Percentiles rank a stretch among this genome's conserved stretches.
phyloP scores from a whole-genome alignment of 441 rosid species.

The Gossypium lobatum region DNA sequence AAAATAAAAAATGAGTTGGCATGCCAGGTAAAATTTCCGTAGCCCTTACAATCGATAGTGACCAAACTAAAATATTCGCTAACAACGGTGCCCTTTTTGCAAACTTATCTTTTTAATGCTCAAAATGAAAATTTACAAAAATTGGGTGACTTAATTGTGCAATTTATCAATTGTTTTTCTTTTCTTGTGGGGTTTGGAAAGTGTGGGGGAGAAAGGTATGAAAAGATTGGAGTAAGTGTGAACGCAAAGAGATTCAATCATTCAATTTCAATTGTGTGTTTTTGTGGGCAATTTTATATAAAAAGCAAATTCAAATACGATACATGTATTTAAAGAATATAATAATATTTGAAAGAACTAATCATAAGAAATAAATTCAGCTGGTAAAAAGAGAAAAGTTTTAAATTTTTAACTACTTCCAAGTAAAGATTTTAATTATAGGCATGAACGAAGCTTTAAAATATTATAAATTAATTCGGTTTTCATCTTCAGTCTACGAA shows the following conservation, averaged over 20 bases:
- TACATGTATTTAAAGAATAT: neutral
- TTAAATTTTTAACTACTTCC: no score
- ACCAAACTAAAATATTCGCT: no score
- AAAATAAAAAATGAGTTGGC: no score
- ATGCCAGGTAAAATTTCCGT: no score
- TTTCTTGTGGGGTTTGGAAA: neutral
- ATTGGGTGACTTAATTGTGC: neutral
- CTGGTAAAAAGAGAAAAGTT: neutral
- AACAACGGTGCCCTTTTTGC: no score
- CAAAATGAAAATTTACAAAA: no score
- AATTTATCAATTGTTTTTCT: neutral
- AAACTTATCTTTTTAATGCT: no score
- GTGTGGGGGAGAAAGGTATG: neutral
- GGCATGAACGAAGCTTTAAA: no score
- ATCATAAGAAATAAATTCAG: neutral
- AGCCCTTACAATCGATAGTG: no score
- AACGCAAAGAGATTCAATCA: conserved; percentile 14
- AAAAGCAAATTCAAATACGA: neutral
- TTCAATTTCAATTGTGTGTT: neutral
- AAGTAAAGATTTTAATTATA: no score
- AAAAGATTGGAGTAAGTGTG: conserved; percentile 19
- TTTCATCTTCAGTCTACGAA: no score
- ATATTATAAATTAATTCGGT: no score
- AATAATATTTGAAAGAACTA: neutral
- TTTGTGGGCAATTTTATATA: neutral